phyloP scores from a whole-genome alignment of 768 basidiomycete species.

The Trichaptum fuscoviolaceum region DNA sequence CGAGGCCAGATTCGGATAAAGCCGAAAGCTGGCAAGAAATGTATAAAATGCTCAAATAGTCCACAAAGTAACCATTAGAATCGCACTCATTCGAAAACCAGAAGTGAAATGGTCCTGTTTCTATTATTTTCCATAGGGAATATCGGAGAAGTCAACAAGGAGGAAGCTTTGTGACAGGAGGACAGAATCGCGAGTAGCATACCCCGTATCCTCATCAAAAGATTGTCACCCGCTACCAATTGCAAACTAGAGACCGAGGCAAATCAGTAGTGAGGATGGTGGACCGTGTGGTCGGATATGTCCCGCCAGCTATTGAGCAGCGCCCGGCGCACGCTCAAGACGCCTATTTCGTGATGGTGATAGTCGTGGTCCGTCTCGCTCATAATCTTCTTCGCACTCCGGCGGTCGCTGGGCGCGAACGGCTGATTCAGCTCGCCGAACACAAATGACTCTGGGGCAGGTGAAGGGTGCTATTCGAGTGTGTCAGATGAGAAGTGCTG shows the following conservation, averaged over 20 bases:
- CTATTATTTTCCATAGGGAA: too few relatives aligned
- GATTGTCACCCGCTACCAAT: too few relatives aligned
- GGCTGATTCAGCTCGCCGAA: slow-evolving; percentile 62
- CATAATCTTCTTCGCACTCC: slow-evolving; percentile 50
- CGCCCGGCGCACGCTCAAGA: slow-evolving; percentile 25
- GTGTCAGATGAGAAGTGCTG: slow-evolving; percentile 11
- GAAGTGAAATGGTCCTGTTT: too few relatives aligned
- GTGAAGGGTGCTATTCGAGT: slow-evolving; percentile 43
- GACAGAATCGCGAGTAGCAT: too few relatives aligned
- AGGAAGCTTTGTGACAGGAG: too few relatives aligned
- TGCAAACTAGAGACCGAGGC: background rate
- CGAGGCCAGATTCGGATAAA: too few relatives aligned
- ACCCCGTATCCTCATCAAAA: too few relatives aligned
- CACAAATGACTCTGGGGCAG: slow-evolving; percentile 47
- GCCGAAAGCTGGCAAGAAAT: too few relatives aligned
- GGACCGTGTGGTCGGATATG: slow-evolving; percentile 21
- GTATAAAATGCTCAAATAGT: too few relatives aligned
- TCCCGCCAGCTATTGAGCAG: slow-evolving; percentile 30
- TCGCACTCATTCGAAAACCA: too few relatives aligned
- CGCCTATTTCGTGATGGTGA: slow-evolving; percentile 22
- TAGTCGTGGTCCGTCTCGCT: slow-evolving; percentile 32
- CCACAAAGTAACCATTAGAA: too few relatives aligned
- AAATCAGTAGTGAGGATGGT: slow-evolving; percentile 1
- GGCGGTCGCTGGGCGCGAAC: slow-evolving; percentile 59
- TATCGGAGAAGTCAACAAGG: too few relatives aligned